Percentiles rank a stretch among this genome's conserved stretches.
Evolutionary conservation across 495 filamentous ascomycete genomes (phyloP).

Genomic region (Penicillium taxi): DNA sequence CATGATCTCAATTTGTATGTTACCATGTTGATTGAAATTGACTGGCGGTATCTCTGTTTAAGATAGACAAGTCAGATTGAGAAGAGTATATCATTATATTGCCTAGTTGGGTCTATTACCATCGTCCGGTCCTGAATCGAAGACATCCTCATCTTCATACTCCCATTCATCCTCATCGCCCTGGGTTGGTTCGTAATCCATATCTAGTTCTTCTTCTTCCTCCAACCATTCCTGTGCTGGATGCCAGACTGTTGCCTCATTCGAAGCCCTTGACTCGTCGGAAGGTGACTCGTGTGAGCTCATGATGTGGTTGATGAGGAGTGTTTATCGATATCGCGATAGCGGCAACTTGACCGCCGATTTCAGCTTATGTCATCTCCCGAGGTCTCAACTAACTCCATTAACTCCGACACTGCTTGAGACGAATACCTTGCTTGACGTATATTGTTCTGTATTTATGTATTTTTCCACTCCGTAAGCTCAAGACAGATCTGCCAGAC

Average conservation of each 20-base stretch:
- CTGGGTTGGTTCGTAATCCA: slow-evolving; percentile 17
- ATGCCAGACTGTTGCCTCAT: slow-evolving; percentile 21
- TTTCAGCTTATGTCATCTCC: slow-evolving; percentile 9
- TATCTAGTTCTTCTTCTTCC: slow-evolving; percentile 24
- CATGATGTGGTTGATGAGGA: slow-evolving; percentile 17
- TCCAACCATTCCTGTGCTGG: slow-evolving; percentile 39
- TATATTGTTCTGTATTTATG: too few species aligned
- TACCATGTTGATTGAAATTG: slow-evolving; percentile 29
- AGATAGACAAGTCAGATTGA: slow-evolving; percentile 17
- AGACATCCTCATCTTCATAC: slow-evolving; percentile 24
- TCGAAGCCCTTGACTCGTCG: slow-evolving; percentile 5
- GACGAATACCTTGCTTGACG: too few species aligned
- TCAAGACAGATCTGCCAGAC: too few species aligned
- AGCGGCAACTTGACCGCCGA: slow-evolving; percentile 6
- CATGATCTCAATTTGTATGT: slow-evolving; percentile 43
- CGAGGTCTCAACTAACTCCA: too few species aligned
- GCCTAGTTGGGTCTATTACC: slow-evolving; percentile 21
- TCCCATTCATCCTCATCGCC: slow-evolving; percentile 14
- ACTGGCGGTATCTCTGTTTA: slow-evolving; percentile 21
- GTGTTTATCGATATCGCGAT: slow-evolving; percentile 31
- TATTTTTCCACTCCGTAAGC: too few species aligned
- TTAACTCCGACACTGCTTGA: too few species aligned
- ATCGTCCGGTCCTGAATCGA: slow-evolving; percentile 36
- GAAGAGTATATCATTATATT: slow-evolving; percentile 4
- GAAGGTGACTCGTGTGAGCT: slow-evolving; percentile 7